Percentiles rank a stretch among this genome's conserved stretches.
Evolutionary conservation across 495 filamentous ascomycete genomes (phyloP).

Genomic region (Daldinia caldariorum): DNA sequence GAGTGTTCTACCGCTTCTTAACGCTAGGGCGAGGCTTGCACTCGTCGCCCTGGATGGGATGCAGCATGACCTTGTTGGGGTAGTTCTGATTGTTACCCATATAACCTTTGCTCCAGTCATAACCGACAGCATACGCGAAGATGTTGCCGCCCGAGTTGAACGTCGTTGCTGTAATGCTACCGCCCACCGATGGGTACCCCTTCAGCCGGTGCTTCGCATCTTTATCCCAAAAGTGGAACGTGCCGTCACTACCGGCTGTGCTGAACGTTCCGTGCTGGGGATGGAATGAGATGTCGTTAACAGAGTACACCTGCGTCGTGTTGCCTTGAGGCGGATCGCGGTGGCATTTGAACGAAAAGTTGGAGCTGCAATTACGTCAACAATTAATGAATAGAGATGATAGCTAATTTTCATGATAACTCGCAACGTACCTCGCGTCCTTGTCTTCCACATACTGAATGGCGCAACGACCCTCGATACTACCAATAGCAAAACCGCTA

Average conservation of each 20-base stretch:
- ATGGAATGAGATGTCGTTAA: slow-evolving; percentile 91
- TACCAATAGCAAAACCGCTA: slow-evolving; percentile 84
- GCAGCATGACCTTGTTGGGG: slow-evolving; percentile 87
- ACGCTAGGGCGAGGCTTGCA: slow-evolving; percentile 79
- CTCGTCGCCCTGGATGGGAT: slow-evolving; percentile 78
- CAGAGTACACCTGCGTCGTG: slow-evolving; percentile 82
- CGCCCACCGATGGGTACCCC: slow-evolving; percentile 85
- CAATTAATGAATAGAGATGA: not conserved
- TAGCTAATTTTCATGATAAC: not conserved
- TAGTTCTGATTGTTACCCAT: slow-evolving; percentile 72
- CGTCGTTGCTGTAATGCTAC: slow-evolving; percentile 77
- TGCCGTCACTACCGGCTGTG: slow-evolving; percentile 88
- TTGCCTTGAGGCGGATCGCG: slow-evolving; percentile 73
- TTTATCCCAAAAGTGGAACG: slow-evolving; percentile 93
- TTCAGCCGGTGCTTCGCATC: slow-evolving; percentile 86
- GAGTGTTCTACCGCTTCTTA: slow-evolving; percentile 69
- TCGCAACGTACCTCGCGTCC: slow-evolving; percentile 67
- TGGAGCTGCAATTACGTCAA: slow-evolving; percentile 60
- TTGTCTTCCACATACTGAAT: slow-evolving; percentile 92
- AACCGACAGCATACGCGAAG: slow-evolving; percentile 91
- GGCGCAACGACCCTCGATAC: slow-evolving; percentile 88
- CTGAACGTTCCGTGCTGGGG: slow-evolving; percentile 83
- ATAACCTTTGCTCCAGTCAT: slow-evolving; percentile 96
- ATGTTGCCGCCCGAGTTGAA: slow-evolving; percentile 82
- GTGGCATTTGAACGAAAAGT: slow-evolving; percentile 96